Percentiles rank a stretch among this genome's conserved stretches.
Evolutionary conservation across 805 yeast species (phyloP).

Genomic region (Hanseniaspora taiwanica): DNA sequence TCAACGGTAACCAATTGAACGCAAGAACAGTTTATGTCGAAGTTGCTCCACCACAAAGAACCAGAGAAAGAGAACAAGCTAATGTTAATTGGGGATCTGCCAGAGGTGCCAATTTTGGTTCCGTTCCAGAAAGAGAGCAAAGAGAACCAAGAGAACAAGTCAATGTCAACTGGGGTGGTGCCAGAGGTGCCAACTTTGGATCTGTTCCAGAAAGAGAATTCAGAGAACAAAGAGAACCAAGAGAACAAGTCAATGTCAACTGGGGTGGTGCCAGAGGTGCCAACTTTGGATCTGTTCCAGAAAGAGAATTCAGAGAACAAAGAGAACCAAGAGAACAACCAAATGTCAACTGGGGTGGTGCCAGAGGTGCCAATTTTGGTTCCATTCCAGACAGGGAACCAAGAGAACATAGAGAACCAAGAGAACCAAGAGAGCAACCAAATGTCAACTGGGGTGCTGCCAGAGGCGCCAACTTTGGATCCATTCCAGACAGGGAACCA

Average conservation of each 20-base stretch:
- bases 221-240: constrained; percentile 15
- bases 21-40: constrained; percentile 62
- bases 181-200: constrained; percentile 21
- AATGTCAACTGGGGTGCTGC: constrained; percentile 39
- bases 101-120: constrained; percentile 2
- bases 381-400: constrained; percentile 15
- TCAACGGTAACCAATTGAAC: constrained; percentile 55
- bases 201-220: constrained; percentile 12
- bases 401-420: constrained; percentile 19
- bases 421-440: constrained; percentile 26
- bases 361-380: constrained; percentile 32
- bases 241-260: constrained; percentile 20
- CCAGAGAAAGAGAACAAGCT: constrained; percentile 23
- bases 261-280: constrained; percentile 40
- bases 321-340: constrained; percentile 25
- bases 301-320: constrained; percentile 19
- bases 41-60: constrained; percentile 62
- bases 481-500: constrained; percentile 14
- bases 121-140: constrained; percentile 11
- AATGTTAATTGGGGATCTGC: constrained; percentile 9
- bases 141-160: constrained; percentile 6
- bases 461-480: constrained; percentile 30
- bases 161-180: constrained; percentile 28
- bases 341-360: constrained; percentile 38
- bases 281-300: constrained; percentile 17